These are phyloP conservation scores for Suaeda aralocaspica DNA, from an alignment of 148 eudicot genomes.

Conservation along the genomic window DNA sequence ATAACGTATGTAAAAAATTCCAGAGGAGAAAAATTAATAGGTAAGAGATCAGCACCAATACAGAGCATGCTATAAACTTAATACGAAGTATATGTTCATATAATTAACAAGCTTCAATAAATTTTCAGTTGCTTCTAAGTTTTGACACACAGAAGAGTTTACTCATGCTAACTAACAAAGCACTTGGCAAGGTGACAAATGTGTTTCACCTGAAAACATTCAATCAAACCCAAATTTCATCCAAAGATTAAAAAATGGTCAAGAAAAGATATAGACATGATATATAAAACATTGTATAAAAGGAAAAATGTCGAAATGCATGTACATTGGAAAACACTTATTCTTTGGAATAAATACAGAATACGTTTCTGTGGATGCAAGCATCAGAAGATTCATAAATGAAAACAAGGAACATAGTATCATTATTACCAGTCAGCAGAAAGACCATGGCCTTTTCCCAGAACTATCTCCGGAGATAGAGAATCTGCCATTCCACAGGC, in stretches of 20 bases:
- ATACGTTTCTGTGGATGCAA: not conserved
- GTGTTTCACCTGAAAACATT: not conserved
- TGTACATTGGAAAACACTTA: no score
- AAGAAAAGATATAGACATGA: not conserved
- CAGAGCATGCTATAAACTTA: not conserved
- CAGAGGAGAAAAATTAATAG: not conserved
- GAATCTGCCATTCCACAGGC: conserved; percentile 87
- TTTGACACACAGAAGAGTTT: not conserved
- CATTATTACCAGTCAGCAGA: conserved; percentile 86
- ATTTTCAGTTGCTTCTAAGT: not conserved
- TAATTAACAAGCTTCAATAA: not conserved
- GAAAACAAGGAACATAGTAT: not conserved
- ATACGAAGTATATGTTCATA: not conserved
- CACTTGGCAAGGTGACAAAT: not conserved
- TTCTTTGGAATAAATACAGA: no score
- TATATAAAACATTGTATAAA: no score
- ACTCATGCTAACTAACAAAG: not conserved
- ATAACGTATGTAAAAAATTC: not conserved
- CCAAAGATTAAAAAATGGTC: not conserved
- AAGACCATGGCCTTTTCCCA: conserved; percentile 84
- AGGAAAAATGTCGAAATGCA: not conserved
- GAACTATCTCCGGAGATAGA: conserved; percentile 93
- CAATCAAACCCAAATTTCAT: not conserved
- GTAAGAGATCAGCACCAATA: not conserved
- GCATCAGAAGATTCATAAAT: not conserved